Evolutionary conservation across 257 asterid genomes (phyloP), one percentile per base, ranked within the genome.

Genomic region (Cynanchum wilfordii): DNA sequence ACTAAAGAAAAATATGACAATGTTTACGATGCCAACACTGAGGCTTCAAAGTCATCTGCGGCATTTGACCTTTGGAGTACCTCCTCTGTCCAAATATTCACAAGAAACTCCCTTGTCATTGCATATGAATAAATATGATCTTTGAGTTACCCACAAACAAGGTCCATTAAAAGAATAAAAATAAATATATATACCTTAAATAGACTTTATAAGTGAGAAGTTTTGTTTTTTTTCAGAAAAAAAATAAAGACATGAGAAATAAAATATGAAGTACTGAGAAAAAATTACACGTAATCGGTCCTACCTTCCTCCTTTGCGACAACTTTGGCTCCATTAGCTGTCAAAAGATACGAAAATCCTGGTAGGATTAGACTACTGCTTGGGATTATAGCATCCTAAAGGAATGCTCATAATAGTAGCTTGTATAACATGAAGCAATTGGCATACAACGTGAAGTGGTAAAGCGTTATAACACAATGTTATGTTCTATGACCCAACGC

Each of bases 301-400:
- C 66, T 86, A 92, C 98, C 98, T 93, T 93, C 96, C 79, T 89
- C 97, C 81, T 87, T 77, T 78, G 87, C 4, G 94, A 33, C 75
- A 93, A 77, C 82, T 87, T 88, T 68, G 78, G 84, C 71, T 93
- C 97, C 66, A 86, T 83, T 80, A 89, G 58, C 98, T 92, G 89
- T 57, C 33, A 40, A 65, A 45, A 42, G 27, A 20, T 33, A 57
- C 15, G 47, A 29, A 40, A n/a, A 27, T 44, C 11, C 44, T 19
- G 29, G 36, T 33, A 15, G 19, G 69, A 36, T 7, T 64, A 16
- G 16, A 36, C 50, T 19, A 36, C n/a, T 17, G 17, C 17, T 19
- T 11, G 1, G 50, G 10, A 19, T n/a, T 19, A 19, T 1, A 16
- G 36, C 27, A 36, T 1, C 2, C 6, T 2, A 11, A 30, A 64